Evolutionary conservation across 2,329 filamentous ascomycete species (phyloP), one percentile per base, ranked within the genome.

Genomic region (Hortaea werneckii): DNA sequence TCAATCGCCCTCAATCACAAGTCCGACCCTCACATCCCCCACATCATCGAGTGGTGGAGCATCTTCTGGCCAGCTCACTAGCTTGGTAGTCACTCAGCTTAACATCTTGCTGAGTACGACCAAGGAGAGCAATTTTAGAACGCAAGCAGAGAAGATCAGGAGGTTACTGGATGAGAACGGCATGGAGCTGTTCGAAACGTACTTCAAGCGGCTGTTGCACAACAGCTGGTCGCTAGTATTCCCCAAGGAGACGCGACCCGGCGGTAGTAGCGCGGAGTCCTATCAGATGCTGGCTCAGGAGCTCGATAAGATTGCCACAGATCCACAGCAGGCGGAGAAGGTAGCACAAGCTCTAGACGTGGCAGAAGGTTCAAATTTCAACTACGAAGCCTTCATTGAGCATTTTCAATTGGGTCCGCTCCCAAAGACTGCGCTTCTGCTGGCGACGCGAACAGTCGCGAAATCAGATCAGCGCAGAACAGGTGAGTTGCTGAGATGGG

Each of bases 111-210:
- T 98, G 55, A 92, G 89, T 70, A 88, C 87, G 30, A 84, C 96
- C 64, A 95, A 92, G 67, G 88, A 95, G 72, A 90, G 94, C 66
- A 95, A 94, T 85, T 95, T 87, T 84, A 87, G 94, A 67, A 76
- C 82, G 55, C 89, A 95, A 71, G 83, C 82, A 62, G 87, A 94
- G 60, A 89, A 94, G 72, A 83, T 98, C 61, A 82, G 82, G 67
- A 94, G 94, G 86, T 82, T 96, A 66, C 84, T 96, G 72, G 83
- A 95, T 79, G 89, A 90, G 61, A 83, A 94, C 88, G 89, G 89
- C 64, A 98, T 98, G 90, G 94, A 98, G 76, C 88, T 95, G 64
- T 95, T 89, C 67, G 82, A 87, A 50, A 94, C 89, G 74, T 95
- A 92, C 68, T 94, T 98, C 69, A 83, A 87, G 67, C 87, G 90